Conservation (phyloP, 768 basidiomycete species). For the Boletus tylopilopsis region DNA sequence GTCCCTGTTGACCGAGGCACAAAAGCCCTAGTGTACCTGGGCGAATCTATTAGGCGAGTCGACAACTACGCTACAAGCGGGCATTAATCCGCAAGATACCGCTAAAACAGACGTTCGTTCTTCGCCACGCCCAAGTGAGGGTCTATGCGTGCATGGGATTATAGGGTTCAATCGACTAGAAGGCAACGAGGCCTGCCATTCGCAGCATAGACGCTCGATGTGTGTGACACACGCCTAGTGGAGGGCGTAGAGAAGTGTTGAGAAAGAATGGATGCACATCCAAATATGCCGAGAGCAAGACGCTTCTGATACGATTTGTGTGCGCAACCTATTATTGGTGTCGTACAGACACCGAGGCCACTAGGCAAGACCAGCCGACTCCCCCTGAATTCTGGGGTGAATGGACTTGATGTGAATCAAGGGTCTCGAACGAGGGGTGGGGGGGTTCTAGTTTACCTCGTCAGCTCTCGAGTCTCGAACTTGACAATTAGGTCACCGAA, state of each 20-base stretch:
- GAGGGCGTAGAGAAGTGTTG: constrained; percentile 27
- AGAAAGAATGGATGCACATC: constrained; percentile 26
- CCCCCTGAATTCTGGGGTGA: constrained; percentile 21
- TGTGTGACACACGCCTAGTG: constrained; percentile 8
- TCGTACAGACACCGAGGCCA: constrained; percentile 13
- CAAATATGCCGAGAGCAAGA: constrained; percentile 12
- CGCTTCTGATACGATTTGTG: constrained; percentile 23
- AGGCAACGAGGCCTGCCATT: constrained; percentile 8
- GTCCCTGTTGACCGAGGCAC: not conserved
- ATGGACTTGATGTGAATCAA: constrained; percentile 16
- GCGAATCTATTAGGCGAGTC: not conserved
- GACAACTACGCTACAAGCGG: not conserved
- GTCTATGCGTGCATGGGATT: constrained; percentile 6
- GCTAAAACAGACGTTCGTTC: not conserved
- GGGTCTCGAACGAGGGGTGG: constrained; percentile 14
- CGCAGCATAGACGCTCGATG: constrained; percentile 2
- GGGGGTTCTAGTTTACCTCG: constrained; percentile 2
- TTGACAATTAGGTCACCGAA: constrained; percentile 20
- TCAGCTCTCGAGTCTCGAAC: constrained; percentile 25
- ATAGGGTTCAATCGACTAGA: constrained; percentile 3
- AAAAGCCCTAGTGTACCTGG: not conserved
- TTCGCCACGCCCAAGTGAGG: not conserved
- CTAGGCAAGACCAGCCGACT: not conserved
- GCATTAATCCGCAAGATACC: not conserved
- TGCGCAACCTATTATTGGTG: not conserved